Evolutionary conservation across 768 basidiomycete genomes (phyloP).

Genomic region (Termitomyces sp.): DNA sequence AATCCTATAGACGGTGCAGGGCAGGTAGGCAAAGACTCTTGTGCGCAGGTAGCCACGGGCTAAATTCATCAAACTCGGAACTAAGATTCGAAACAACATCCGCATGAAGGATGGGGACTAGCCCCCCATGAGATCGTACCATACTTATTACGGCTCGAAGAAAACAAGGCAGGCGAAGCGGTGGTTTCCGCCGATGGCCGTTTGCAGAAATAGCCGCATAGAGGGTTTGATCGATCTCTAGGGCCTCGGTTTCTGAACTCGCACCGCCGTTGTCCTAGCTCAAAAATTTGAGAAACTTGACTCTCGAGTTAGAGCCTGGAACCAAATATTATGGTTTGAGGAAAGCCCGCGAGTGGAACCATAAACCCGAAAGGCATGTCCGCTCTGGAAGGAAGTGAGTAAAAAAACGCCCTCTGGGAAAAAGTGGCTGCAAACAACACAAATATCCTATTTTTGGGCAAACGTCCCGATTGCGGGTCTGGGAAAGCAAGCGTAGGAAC

Average conservation of each 20-base stretch:
- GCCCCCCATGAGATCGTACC: neutral
- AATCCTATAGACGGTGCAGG: neutral
- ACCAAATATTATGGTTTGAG: neutral
- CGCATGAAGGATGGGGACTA: neutral
- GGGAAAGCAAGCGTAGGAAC: neutral
- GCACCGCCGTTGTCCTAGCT: neutral
- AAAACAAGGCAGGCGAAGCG: neutral
- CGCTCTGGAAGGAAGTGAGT: neutral
- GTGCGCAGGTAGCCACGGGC: neutral
- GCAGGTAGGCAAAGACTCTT: neutral
- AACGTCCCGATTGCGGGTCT: neutral
- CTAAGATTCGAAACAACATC: neutral
- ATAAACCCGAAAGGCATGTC: neutral
- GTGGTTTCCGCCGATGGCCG: neutral
- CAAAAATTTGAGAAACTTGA: neutral
- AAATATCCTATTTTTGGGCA: neutral
- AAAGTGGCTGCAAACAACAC: neutral
- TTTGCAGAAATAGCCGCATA: neutral
- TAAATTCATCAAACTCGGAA: neutral
- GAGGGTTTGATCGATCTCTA: neutral
- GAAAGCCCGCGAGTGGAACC: neutral
- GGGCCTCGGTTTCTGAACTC: neutral
- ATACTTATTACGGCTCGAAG: neutral
- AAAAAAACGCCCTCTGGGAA: neutral
- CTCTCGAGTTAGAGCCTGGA: neutral